Evolutionary conservation across 208 protist genomes (phyloP), one percentile per base, ranked within the genome.

Genomic region (Acanthamoeba castellanii): DNA sequence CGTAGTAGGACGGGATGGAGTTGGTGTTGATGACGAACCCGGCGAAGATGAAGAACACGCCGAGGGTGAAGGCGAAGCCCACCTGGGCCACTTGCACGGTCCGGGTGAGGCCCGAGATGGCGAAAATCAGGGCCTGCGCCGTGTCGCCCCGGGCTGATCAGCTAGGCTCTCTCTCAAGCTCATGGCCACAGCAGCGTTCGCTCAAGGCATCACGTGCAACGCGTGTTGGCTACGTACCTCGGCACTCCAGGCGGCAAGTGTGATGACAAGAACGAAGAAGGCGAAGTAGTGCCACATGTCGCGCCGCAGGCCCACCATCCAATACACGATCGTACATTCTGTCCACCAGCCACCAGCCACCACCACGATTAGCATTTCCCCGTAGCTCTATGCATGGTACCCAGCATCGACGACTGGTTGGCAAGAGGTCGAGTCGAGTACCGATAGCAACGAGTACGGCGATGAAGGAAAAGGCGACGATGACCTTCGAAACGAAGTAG

Each of bases 41-140:
- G 6, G 84, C 84, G 20, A 90, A 90, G 52, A 90, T 90, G 84
- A 90, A 90, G 84, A 90, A 90, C 50, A 90, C 66, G 84, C 84
- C 84, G 5, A 90, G 34, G 50, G n/a, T 68, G 50, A 90, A 50
- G 84, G n/a, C 84, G 3, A 27, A n/a, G 16, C 66, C 20, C 20
- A 66, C 84, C 50, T 90, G 50, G 22, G 84, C 59, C 37, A 82
- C 37, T 27, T 82, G 74, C 5, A 11, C 42, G 42, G 22, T 82
- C 13, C 74, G 37, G 37, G 74, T 37, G 18, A 82, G 5, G 74
- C 52, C 52, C 3, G 37, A 82, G 18, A 82, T 37, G 1, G 74
- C 74, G 8, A 42, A 50, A 13, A 82, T 82, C 37, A 82, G 30
- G 37, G 74, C 74, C 74, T 82, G n/a, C n/a, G 74, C 11, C 13